Conservation (phyloP, 805 yeast species). For the Candida xyloterini region DNA sequence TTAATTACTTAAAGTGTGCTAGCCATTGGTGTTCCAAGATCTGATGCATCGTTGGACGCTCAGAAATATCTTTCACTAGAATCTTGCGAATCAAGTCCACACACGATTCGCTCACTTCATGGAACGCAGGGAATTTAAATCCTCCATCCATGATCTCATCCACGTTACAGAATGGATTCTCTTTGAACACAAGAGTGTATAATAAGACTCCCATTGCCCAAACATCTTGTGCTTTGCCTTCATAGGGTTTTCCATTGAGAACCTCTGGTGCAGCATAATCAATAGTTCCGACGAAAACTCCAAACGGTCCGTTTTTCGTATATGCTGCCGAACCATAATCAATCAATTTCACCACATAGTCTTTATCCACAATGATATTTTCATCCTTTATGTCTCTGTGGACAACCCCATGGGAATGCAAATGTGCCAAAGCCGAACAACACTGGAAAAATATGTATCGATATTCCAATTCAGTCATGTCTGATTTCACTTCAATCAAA, state of each 20-base stretch:
- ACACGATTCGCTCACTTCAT: slow-evolving; percentile 59
- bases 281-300: slow-evolving; percentile 94
- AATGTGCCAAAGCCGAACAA: slow-evolving; percentile 72
- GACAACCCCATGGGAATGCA: slow-evolving; percentile 82
- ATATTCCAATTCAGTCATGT: slow-evolving; percentile 78
- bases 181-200: slow-evolving; percentile 87
- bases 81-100: slow-evolving; percentile 60
- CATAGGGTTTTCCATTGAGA: slow-evolving; percentile 80
- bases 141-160: slow-evolving; percentile 95
- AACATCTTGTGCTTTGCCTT: slow-evolving; percentile 91
- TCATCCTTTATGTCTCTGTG: slow-evolving; percentile 97
- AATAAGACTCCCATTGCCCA: slow-evolving; percentile 95
- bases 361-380: slow-evolving; percentile 80
- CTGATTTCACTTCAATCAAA: slow-evolving; percentile 78
- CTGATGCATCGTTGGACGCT: slow-evolving; percentile 73
- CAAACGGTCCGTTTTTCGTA: slow-evolving; percentile 88
- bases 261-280: slow-evolving; percentile 99
- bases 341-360: slow-evolving; percentile 78
- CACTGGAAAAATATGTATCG: slow-evolving; percentile 76
- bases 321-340: slow-evolving; percentile 97
- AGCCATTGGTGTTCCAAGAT: slow-evolving; percentile 75
- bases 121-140: slow-evolving; percentile 56
- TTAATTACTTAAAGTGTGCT: slow-evolving; percentile 30
- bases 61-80: slow-evolving; percentile 60
- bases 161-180: slow-evolving; percentile 92